Evolutionary conservation across 495 filamentous ascomycete genomes (phyloP).

Genomic region (Parathielavia hyrcaniae): DNA sequence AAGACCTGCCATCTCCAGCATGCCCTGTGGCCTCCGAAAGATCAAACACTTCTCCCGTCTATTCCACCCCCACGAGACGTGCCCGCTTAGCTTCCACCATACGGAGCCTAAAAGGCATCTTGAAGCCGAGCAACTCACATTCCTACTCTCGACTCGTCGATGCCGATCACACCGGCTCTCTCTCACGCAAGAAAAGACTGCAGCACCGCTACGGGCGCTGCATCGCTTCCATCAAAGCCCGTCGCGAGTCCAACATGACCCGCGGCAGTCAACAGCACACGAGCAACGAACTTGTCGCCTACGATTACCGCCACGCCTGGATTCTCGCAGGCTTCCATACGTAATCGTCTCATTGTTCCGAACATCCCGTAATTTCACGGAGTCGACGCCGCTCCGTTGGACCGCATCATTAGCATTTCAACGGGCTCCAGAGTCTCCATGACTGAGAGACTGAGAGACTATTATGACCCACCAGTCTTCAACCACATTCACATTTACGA

Average conservation of each 20-base stretch:
- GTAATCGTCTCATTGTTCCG: neutral
- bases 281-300: neutral
- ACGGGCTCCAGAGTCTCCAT: too few relatives aligned
- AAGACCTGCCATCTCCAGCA: neutral
- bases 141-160: neutral
- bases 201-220: neutral
- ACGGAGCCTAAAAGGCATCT: neutral
- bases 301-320: conserved; percentile 3
- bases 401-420: too few relatives aligned
- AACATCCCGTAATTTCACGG: too few relatives aligned
- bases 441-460: too few relatives aligned
- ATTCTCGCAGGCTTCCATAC: neutral
- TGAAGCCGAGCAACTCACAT: neutral
- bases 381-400: too few relatives aligned
- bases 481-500: too few relatives aligned
- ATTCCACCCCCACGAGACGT: neutral
- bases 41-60: neutral
- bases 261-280: neutral
- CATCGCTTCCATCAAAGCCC: neutral
- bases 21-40: neutral
- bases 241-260: neutral
- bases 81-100: neutral
- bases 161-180: neutral
- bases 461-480: too few relatives aligned
- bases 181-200: neutral